phyloP scores from a whole-genome alignment of 1,139 yeast genomes.

The Arxiozyma bovina region DNA sequence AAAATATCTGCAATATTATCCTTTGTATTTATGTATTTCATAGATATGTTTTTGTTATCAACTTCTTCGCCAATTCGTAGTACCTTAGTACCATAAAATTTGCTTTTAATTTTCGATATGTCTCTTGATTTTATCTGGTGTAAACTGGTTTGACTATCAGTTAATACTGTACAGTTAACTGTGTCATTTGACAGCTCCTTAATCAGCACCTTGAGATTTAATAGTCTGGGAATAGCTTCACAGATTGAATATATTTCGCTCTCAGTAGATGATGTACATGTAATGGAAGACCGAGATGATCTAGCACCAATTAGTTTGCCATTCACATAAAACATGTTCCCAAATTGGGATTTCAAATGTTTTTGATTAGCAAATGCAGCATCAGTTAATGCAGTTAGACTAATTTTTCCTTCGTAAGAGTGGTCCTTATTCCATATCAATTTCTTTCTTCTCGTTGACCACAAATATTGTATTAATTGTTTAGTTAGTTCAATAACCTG shows the following conservation, averaged over 20 bases:
- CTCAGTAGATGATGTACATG: constrained; percentile 5
- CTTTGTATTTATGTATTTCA: too few species aligned
- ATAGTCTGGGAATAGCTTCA: background rate
- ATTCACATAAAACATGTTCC: too few species aligned
- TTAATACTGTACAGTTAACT: too few species aligned
- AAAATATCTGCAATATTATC: too few species aligned
- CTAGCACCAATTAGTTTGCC: background rate
- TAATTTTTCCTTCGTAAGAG: background rate
- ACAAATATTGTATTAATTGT: background rate
- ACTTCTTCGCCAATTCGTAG: too few species aligned
- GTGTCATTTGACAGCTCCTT: background rate
- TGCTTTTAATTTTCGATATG: too few species aligned
- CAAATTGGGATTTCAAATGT: too few species aligned
- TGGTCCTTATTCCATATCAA: constrained; percentile 2
- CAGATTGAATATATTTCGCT: constrained; percentile 3
- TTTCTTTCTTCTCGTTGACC: constrained; percentile 3
- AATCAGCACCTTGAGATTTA: background rate
- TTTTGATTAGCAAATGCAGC: background rate
- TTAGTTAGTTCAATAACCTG: background rate
- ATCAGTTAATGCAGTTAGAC: too few species aligned
- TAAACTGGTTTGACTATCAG: too few species aligned
- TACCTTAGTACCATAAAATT: too few species aligned
- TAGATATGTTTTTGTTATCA: too few species aligned
- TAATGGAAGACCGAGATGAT: background rate
- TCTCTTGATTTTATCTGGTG: too few species aligned